Conservation (phyloP, 306 rosid genomes). For the Quercus suber region DNA sequence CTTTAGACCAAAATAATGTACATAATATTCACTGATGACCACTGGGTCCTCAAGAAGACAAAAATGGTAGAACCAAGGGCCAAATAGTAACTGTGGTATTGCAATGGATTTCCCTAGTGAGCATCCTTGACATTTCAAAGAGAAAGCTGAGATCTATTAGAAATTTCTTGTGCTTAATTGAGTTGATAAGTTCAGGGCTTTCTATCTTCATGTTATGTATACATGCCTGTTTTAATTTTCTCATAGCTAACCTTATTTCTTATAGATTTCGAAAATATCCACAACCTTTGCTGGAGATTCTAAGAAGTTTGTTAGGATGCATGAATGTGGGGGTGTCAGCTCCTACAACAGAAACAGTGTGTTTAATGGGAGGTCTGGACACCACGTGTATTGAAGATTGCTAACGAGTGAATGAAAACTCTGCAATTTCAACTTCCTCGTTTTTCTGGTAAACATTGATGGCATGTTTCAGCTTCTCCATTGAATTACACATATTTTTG, state of each 20-base stretch:
- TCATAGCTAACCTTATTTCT: background rate
- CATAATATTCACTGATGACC: background rate
- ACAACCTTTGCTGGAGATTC: background rate
- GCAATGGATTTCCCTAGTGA: background rate
- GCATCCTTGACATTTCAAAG: background rate
- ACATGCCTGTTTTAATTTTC: background rate
- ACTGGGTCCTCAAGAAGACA: background rate
- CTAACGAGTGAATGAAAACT: too few species aligned
- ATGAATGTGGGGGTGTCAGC: too few species aligned
- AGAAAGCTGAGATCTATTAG: background rate
- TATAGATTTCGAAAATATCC: background rate
- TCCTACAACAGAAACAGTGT: too few species aligned
- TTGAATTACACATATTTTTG: too few species aligned
- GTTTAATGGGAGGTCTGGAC: too few species aligned
- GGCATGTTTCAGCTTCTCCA: too few species aligned
- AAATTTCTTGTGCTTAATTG: background rate
- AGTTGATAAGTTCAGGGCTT: background rate
- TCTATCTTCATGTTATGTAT: background rate
- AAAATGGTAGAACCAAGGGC: background rate
- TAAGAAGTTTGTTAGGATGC: background rate
- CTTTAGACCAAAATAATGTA: background rate
- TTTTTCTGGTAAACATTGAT: too few species aligned
- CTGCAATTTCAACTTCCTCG: too few species aligned
- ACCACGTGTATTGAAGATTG: too few species aligned
- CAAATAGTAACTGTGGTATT: background rate